phyloP scores from a whole-genome alignment of 179 eudicot species.

The Spinacia oleracea region DNA sequence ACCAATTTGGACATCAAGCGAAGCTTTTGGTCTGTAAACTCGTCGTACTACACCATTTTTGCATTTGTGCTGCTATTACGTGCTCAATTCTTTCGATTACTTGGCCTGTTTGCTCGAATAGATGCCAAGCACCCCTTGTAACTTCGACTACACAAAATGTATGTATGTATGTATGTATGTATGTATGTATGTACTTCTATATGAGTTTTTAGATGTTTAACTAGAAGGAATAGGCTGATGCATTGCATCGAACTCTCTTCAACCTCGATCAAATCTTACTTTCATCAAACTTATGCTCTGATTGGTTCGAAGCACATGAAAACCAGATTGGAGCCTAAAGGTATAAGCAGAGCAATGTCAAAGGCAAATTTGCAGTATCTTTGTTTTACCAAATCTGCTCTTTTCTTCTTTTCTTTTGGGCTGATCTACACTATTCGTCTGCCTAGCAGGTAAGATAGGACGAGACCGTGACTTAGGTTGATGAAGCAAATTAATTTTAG shows the following conservation, averaged over 20 bases:
- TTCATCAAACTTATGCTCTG: not conserved
- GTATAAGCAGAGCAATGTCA: not conserved
- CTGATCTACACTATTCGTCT: not conserved
- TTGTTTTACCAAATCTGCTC: not conserved
- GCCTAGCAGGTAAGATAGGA: not conserved
- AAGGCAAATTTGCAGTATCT: not conserved
- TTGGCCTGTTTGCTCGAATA: not conserved
- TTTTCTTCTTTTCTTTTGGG: not conserved
- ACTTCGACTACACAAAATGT: not conserved
- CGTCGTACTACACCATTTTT: not conserved
- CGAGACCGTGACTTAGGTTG: not conserved
- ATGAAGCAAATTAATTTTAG: too few species aligned
- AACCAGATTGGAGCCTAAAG: not conserved
- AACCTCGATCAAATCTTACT: not conserved
- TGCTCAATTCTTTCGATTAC: not conserved
- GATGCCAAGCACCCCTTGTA: not conserved
- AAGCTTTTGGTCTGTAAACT: constrained; percentile 5
- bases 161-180: too few species aligned
- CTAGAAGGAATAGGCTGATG: not conserved
- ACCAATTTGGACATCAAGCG: not conserved
- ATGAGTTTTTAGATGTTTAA: not conserved
- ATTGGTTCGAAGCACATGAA: not conserved
- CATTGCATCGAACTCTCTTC: not conserved
- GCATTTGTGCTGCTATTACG: not conserved
- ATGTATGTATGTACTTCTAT: not conserved